A percentile compares a stretch with the other conserved stretches of the same genome.
phyloP scores from a whole-genome alignment of 192 early-diverging fungal species.

The Spinellus fusiger region DNA sequence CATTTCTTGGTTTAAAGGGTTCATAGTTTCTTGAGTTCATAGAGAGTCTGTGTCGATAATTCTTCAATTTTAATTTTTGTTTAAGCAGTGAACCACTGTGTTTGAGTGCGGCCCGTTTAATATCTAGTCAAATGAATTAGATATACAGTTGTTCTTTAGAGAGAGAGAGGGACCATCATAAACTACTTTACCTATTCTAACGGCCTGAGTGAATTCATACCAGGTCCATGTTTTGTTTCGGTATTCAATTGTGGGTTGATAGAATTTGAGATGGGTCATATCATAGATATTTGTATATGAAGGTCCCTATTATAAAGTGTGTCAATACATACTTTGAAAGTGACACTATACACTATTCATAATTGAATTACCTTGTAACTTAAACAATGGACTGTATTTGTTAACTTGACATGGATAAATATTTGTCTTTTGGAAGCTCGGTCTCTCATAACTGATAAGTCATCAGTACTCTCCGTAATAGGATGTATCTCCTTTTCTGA shows the following conservation, averaged over 20 bases:
- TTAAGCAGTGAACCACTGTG: too few species aligned
- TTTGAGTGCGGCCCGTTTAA: too few species aligned
- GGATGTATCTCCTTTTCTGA: too few species aligned
- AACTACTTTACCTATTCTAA: conserved; percentile 56
- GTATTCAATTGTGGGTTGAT: conserved; percentile 74
- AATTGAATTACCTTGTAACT: conserved; percentile 63
- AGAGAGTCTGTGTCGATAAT: too few species aligned
- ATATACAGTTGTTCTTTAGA: too few species aligned
- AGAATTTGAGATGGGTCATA: conserved; percentile 63
- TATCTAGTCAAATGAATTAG: too few species aligned
- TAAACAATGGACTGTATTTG: conserved; percentile 68
- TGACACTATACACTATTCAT: too few species aligned
- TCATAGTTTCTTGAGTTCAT: too few species aligned
- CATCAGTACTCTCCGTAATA: conserved; percentile 35
- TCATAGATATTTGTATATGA: conserved; percentile 76
- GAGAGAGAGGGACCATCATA: too few species aligned
- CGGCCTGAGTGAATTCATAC: conserved; percentile 57
- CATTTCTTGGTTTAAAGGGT: too few species aligned
- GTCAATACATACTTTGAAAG: neutral
- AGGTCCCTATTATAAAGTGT: conserved; percentile 46
- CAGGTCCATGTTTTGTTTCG: conserved; percentile 79
- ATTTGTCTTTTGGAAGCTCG: conserved; percentile 78
- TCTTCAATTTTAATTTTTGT: too few species aligned
- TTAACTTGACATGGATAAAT: conserved; percentile 88
- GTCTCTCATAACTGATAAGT: conserved; percentile 76